Evolutionary conservation across 23 red algal genomes (phyloP).

Genomic region (Gracilariopsis chorda): DNA sequence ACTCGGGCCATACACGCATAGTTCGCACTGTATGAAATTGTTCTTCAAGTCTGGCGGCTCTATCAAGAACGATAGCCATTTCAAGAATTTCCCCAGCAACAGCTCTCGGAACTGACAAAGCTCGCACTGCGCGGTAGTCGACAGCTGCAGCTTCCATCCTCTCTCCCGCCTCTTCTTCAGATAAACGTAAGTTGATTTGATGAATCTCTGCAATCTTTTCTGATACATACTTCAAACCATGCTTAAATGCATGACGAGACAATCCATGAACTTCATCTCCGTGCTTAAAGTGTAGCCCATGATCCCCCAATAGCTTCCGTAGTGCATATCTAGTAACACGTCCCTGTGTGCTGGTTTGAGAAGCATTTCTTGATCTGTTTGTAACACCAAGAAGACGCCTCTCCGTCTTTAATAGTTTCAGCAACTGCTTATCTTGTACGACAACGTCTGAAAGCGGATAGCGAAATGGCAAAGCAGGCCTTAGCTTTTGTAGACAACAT

Average conservation of each 20-base stretch:
- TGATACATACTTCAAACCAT: constrained; percentile 19
- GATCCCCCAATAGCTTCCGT: background rate
- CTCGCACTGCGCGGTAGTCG: constrained; percentile 35
- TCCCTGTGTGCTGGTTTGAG: background rate
- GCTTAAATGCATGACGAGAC: constrained; percentile 27
- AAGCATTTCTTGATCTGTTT: background rate
- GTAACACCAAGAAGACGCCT: constrained; percentile 26
- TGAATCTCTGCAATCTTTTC: background rate
- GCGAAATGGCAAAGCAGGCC: background rate
- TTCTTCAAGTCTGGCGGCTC: constrained; percentile 38
- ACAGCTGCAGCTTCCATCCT: background rate
- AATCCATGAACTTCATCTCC: constrained; percentile 22
- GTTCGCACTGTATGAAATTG: background rate
- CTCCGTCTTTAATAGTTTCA: background rate
- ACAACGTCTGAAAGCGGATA: constrained; percentile 24
- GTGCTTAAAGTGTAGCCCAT: background rate
- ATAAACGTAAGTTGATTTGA: background rate
- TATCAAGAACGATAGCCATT: constrained; percentile 46
- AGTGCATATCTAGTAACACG: constrained; percentile 35
- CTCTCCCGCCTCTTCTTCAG: background rate
- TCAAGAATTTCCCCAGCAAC: constrained; percentile 36
- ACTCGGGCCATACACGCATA: constrained; percentile 5
- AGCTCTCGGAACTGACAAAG: constrained; percentile 14
- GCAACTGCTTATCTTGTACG: background rate
- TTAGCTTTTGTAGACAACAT: constrained; percentile 52